Conservation (phyloP, 208 protist genomes). For the Wallacemonas sp. region DNA sequence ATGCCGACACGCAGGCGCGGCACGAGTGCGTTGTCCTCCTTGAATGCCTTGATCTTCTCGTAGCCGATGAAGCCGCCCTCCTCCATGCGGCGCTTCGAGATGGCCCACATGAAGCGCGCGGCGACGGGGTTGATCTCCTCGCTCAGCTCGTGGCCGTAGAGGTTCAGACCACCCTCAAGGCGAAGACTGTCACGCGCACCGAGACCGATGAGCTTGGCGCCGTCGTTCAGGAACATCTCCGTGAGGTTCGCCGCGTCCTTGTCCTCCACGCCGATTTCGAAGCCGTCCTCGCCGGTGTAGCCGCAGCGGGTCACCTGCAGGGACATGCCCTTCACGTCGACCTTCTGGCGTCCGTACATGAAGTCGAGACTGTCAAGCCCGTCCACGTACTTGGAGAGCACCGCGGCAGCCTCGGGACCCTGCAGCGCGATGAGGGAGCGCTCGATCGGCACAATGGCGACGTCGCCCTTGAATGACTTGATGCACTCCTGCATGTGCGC, state of each 20-base stretch:
- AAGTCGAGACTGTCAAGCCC: constrained; percentile 64
- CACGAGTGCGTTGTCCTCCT: constrained; percentile 48
- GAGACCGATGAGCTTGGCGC: constrained; percentile 85
- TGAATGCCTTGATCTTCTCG: constrained; percentile 70
- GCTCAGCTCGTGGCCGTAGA: constrained; percentile 98
- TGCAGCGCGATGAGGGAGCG: constrained; percentile 93
- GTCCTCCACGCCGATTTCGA: constrained; percentile 93
- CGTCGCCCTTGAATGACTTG: constrained; percentile 70
- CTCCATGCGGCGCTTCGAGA: constrained; percentile 92
- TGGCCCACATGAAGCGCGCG: constrained; percentile 94
- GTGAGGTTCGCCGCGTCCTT: constrained; percentile 50
- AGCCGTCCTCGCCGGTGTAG: constrained; percentile 99
- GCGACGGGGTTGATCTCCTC: constrained; percentile 94
- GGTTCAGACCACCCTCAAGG: constrained; percentile 97
- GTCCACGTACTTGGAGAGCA: constrained; percentile 50
- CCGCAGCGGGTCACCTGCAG: constrained; percentile 89
- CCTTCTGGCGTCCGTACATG: constrained; percentile 68
- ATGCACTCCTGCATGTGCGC: constrained; percentile 63
- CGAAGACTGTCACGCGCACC: constrained; percentile 95
- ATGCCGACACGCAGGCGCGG: constrained; percentile 90
- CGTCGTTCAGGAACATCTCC: constrained; percentile 54
- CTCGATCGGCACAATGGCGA: constrained; percentile 77
- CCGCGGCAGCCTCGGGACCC: constrained; percentile 81
- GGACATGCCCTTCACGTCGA: constrained; percentile 49
- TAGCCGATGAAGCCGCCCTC: constrained; percentile 95